These are phyloP conservation scores for Lasiosphaeria ovina DNA, from an alignment of 495 filamentous ascomycete species.

Conservation along the genomic window DNA sequence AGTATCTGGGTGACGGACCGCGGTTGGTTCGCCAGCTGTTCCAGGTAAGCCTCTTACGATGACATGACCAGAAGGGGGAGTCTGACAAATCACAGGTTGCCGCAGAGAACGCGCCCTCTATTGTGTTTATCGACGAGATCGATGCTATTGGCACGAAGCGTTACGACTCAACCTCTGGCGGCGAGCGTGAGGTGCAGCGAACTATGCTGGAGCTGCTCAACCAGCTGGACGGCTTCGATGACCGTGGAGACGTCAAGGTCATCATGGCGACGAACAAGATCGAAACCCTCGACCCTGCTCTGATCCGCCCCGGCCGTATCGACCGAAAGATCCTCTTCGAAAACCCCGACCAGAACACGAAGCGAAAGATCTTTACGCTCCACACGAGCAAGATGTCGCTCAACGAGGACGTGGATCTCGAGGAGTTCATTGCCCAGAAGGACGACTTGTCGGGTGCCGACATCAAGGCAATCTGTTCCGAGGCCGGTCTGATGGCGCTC, in stretches of 20 bases:
- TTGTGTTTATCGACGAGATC: conserved; percentile 99
- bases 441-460: conserved; percentile 96
- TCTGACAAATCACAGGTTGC: conserved; percentile 59
- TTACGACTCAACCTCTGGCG: conserved; percentile 95
- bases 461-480: conserved; percentile 98
- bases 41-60: conserved; percentile 51
- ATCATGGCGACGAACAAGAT: conserved; percentile 99
- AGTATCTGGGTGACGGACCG: conserved; percentile 96
- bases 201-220: conserved; percentile 99
- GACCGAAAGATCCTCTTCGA: conserved; percentile 99
- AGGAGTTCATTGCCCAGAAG: conserved; percentile 98
- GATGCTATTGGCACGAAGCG: conserved; percentile 99
- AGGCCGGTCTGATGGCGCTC: conserved; percentile 92
- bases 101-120: conserved; percentile 92
- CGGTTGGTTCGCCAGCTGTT: conserved; percentile 95
- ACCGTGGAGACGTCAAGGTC: conserved; percentile 98
- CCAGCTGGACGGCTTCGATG: conserved; percentile 98
- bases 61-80: background rate
- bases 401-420: conserved; percentile 90
- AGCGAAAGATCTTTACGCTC: conserved; percentile 99
- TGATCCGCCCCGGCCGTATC: conserved; percentile 97
- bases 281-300: conserved; percentile 90
- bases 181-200: conserved; percentile 95
- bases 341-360: conserved; percentile 98
- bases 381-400: conserved; percentile 99